Percentiles rank a stretch among this genome's conserved stretches.
These are phyloP conservation scores for Verticillium zaregamsianum DNA, from an alignment of 2,329 filamentous ascomycete genomes.

Conservation along the genomic window DNA sequence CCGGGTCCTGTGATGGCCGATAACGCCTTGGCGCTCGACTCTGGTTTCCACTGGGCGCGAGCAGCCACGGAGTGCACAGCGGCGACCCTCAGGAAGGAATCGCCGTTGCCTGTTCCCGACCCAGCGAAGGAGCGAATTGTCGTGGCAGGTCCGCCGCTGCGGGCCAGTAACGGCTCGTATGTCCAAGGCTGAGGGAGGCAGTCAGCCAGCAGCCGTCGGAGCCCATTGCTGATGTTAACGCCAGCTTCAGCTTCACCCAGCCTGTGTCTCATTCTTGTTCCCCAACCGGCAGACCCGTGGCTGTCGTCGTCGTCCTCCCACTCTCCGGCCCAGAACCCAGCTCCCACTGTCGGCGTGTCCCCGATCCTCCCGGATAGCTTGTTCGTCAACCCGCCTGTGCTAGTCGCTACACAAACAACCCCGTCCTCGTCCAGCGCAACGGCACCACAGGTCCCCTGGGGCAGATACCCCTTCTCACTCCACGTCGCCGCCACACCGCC, in stretches of 20 bases:
- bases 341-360: slow-evolving; percentile 78
- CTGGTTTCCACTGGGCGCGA: slow-evolving; percentile 60
- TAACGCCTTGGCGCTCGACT: slow-evolving; percentile 54
- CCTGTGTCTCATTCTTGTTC: neutral
- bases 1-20: slow-evolving; percentile 62
- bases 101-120: slow-evolving; percentile 83
- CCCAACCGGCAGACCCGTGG: slow-evolving; percentile 20
- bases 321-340: slow-evolving; percentile 87
- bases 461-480: slow-evolving; percentile 62
- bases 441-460: slow-evolving; percentile 80
- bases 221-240: slow-evolving; percentile 34
- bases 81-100: slow-evolving; percentile 72
- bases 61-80: slow-evolving; percentile 70
- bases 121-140: slow-evolving; percentile 50
- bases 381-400: slow-evolving; percentile 79
- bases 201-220: slow-evolving; percentile 50
- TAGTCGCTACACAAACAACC: slow-evolving; percentile 64
- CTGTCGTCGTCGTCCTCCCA: slow-evolving; percentile 53
- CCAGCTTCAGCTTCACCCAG: neutral
- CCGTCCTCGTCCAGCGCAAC: slow-evolving; percentile 77
- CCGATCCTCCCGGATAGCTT: slow-evolving; percentile 82
- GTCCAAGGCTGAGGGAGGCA: slow-evolving; percentile 51
- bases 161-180: slow-evolving; percentile 27
- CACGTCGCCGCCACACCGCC: slow-evolving; percentile 40
- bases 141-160: slow-evolving; percentile 4